Base-by-base conservation (phyloP, 164 flowering plant genomes). In the Vitis cinerea region DNA sequence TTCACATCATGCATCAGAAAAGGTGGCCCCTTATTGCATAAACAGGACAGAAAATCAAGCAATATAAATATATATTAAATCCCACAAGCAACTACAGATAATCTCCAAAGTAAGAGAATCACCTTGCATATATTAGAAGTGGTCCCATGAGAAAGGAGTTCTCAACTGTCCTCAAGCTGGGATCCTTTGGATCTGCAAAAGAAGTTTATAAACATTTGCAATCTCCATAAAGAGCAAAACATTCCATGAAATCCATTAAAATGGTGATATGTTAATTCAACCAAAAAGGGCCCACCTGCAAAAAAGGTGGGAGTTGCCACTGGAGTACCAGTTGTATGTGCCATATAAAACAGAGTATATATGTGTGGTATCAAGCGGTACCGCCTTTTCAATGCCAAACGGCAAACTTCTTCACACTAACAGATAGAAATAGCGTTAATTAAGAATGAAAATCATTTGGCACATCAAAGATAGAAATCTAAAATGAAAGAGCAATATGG, bases 341-440 rank as follows among this genome's bases (percentile, higher is more conserved):
- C 91, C 78, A 86, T 61, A 71, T 90, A 94, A 59, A 92, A 90
- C 48, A 94, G 91, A 63, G 97, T 89, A 78, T 92, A 94, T 60
- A 94, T 74, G 74, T 88, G 93, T 50, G 91, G 97, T 52, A 94
- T 50, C 66, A 94, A 80, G 48, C 92, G 91, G 74, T 92, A 94
- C 56, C 99, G 94, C 81, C 97, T 86, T 82, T 77, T 71, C 75
- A 94, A 79, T 56, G 99, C 99, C 56, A 87, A 75, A 62, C 97
- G 97, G 71, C 99, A 94, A 72, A 92, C 97, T 77, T 92, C 93
- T 78, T 94, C 99, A 78, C 97, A 90, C 99, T 92, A 71, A n/a
- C 0, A 10, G 56, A n/a, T 57, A 44, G 17, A 69, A 54, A 44
- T 17, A 30, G 16, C 17, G 15, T 12, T 37, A 37, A 6, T 37